Evolutionary conservation across 306 rosid genomes (phyloP).

Genomic region (Acmispon strigosus): DNA sequence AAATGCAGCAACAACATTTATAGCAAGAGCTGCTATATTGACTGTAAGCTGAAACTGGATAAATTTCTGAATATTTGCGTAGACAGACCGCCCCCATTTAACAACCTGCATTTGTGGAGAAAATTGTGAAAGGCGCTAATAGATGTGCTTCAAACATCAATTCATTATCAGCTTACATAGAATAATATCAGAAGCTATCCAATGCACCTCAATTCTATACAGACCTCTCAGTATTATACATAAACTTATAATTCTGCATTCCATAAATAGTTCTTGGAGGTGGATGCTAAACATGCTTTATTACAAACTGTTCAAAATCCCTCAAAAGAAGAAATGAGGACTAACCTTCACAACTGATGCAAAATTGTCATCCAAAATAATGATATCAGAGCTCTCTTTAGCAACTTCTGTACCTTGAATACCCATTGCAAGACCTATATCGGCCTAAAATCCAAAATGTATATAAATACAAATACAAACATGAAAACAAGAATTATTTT

Average conservation of each 20-base stretch:
- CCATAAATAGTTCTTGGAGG: neutral
- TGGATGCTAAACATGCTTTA: too few species aligned
- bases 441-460: conserved; percentile 52
- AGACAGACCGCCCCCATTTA: conserved; percentile 94
- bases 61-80: conserved; percentile 95
- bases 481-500: neutral
- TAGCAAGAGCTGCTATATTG: conserved; percentile 88
- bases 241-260: neutral
- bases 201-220: neutral
- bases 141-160: conserved; percentile 6
- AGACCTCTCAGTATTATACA: neutral
- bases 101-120: conserved; percentile 62
- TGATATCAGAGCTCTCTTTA: conserved; percentile 86
- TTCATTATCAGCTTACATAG: neutral
- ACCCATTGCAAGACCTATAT: conserved; percentile 92
- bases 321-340: conserved; percentile 1
- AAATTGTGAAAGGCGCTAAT: neutral
- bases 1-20: conserved; percentile 81
- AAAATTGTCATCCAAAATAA: conserved; percentile 91
- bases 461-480: neutral
- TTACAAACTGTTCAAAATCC: neutral
- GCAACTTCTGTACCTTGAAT: conserved; percentile 91
- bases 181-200: neutral
- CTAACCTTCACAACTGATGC: conserved; percentile 84
- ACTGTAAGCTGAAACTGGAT: conserved; percentile 97